Conservation (phyloP, 768 basidiomycete genomes). For the Auriculariales sp. region DNA sequence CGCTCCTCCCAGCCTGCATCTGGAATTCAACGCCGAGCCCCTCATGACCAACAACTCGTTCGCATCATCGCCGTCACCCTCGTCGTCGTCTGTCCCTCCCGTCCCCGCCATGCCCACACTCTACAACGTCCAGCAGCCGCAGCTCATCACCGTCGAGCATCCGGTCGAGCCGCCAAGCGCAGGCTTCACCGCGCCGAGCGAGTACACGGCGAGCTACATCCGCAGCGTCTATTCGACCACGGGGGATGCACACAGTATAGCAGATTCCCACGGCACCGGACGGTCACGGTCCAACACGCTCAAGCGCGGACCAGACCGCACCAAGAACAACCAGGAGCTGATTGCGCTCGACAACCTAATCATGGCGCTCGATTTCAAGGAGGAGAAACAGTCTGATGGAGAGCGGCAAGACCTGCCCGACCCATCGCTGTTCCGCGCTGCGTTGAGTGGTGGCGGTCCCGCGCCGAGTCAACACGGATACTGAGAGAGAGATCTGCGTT, state of each 20-base stretch:
- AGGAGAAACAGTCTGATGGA: not conserved
- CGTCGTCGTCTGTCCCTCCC: not conserved
- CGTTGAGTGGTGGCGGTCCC: not conserved
- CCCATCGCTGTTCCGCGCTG: not conserved
- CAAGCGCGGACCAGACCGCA: not conserved
- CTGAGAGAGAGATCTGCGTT: too few species aligned
- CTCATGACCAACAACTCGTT: not conserved
- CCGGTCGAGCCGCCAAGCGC: too few species aligned
- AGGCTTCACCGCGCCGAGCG: not conserved
- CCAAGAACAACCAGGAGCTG: not conserved
- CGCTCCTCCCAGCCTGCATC: not conserved
- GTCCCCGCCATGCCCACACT: not conserved
- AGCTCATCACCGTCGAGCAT: too few species aligned
- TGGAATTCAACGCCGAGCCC: not conserved
- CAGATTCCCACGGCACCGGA: not conserved
- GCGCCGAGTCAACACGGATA: too few species aligned
- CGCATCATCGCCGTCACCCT: not conserved
- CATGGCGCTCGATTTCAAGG: not conserved
- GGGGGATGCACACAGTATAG: not conserved
- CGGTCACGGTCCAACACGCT: not conserved
- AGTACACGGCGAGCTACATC: not conserved
- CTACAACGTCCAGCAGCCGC: not conserved
- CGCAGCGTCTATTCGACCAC: not conserved
- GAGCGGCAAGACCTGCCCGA: not conserved
- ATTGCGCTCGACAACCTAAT: constrained; percentile 1